These are phyloP conservation scores for Cyclostephanos invisitatus DNA, from an alignment of 108 stramenopile genomes.

Conservation along the genomic window DNA sequence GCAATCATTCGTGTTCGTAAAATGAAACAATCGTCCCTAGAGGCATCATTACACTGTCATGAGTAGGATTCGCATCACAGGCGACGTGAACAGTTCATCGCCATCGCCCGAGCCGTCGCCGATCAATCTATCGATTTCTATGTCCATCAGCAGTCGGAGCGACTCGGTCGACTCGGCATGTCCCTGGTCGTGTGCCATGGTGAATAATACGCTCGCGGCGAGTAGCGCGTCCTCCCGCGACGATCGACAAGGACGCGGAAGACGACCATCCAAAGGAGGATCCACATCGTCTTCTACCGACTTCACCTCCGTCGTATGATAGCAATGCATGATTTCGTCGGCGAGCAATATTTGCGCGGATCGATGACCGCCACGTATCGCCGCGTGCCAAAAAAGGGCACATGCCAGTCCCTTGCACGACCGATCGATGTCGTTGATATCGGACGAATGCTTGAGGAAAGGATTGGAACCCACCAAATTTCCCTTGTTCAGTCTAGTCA, in stretches of 20 bases:
- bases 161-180: constrained; percentile 46
- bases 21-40: too few relatives aligned
- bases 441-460: not conserved
- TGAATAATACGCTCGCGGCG: constrained; percentile 55
- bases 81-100: not conserved
- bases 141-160: constrained; percentile 50
- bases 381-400: constrained; percentile 59
- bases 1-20: too few relatives aligned
- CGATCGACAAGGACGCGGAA: not conserved
- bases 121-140: constrained; percentile 40
- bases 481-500: not conserved
- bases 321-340: constrained; percentile 56
- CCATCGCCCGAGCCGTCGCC: not conserved
- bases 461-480: constrained; percentile 14
- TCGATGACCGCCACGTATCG: constrained; percentile 57
- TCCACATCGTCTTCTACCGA: constrained; percentile 4
- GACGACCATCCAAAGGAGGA: not conserved
- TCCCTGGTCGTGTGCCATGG: constrained; percentile 61
- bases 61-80: not conserved
- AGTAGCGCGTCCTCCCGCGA: constrained; percentile 28
- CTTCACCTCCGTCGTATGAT: constrained; percentile 19
- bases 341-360: constrained; percentile 61
- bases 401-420: constrained; percentile 32
- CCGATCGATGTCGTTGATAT: not conserved
- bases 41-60: not conserved